A percentile compares a stretch with the other conserved stretches of the same genome.
Conservation (phyloP, 106 monocot species). For the Ottelia alismoides region DNA sequence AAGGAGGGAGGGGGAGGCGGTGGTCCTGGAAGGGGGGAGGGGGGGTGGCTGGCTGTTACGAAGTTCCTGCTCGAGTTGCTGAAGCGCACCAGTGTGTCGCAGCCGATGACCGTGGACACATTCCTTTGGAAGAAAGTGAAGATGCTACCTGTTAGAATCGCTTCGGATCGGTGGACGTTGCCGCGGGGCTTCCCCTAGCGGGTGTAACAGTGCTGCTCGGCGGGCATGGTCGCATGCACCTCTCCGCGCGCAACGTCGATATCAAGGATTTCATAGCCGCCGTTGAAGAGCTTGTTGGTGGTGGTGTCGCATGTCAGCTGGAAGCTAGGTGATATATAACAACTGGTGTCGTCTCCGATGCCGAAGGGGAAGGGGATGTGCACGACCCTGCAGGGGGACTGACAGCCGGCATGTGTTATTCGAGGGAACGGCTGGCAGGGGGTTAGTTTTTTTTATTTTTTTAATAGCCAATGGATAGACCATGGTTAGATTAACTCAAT, state of each 20-base stretch:
- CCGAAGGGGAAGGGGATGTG: slow-evolving; percentile 37
- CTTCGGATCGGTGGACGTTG: not conserved
- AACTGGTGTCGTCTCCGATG: slow-evolving; percentile 12
- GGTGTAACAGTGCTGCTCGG: slow-evolving; percentile 17
- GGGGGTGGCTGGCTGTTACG: too few relatives aligned
- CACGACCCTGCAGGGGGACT: slow-evolving; percentile 13
- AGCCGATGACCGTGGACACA: slow-evolving; percentile 23
- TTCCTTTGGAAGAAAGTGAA: slow-evolving; percentile 14
- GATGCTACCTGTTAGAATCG: not conserved
- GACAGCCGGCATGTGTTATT: too few relatives aligned
- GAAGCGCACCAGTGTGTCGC: slow-evolving; percentile 19
- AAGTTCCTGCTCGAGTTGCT: not conserved
- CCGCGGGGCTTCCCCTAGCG: not conserved
- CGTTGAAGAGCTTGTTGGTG: not conserved
- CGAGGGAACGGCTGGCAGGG: too few relatives aligned
- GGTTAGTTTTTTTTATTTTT: too few relatives aligned
- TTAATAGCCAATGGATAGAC: too few relatives aligned
- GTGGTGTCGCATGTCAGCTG: slow-evolving; percentile 6
- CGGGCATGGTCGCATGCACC: not conserved
- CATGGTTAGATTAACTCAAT: too few relatives aligned
- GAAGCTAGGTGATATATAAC: slow-evolving; percentile 8
- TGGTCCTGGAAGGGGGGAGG: too few relatives aligned
- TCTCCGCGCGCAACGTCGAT: slow-evolving; percentile 3
- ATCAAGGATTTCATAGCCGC: slow-evolving; percentile 3
- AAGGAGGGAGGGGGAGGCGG: too few relatives aligned